phyloP scores from a whole-genome alignment of 371 early-diverging fungal species.

The Circinella minor region DNA sequence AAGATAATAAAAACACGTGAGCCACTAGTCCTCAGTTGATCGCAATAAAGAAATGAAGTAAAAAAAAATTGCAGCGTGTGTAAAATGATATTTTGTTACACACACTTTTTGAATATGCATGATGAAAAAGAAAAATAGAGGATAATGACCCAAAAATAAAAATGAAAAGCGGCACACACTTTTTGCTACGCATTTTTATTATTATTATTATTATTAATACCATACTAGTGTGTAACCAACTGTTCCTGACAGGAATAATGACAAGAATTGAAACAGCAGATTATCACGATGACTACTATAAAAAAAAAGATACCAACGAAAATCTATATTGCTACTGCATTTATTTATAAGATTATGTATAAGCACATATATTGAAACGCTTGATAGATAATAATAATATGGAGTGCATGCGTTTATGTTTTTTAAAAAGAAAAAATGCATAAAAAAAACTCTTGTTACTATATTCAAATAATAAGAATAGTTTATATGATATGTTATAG shows the following conservation, averaged over 20 bases:
- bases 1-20: no score
- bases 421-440: not conserved
- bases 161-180: no score
- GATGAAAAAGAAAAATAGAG: no score
- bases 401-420: conserved; percentile 10
- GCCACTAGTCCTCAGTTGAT: no score
- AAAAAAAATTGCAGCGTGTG: no score
- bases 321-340: not conserved
- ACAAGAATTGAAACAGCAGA: not conserved
- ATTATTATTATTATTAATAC: not conserved
- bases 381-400: not conserved
- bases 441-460: not conserved
- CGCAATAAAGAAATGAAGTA: no score
- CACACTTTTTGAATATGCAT: no score
- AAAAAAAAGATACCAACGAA: not conserved
- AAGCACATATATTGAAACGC: conserved; percentile 1
- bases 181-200: not conserved
- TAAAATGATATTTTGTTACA: not conserved
- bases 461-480: not conserved
- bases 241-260: not conserved
- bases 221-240: not conserved
- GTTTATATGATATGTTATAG: no score
- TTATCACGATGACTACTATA: not conserved
- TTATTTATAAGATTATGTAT: not conserved
- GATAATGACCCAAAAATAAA: no score